A percentile compares a stretch with the other conserved stretches of the same genome.
These are phyloP conservation scores for Corylus avellana DNA, from an alignment of 306 rosid species.

Conservation along the genomic window DNA sequence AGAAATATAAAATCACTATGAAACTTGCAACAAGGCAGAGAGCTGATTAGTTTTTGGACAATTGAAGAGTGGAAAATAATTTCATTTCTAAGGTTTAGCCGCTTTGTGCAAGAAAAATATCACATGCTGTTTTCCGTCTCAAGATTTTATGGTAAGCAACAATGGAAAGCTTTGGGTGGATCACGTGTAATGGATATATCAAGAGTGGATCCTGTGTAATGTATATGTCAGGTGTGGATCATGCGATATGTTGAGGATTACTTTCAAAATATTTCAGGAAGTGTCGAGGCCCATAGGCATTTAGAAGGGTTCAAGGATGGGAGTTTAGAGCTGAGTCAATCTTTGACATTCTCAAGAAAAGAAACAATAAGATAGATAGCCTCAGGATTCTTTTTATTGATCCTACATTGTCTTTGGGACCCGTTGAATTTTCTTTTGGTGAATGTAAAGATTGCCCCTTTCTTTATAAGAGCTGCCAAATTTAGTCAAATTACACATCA, in stretches of 20 bases:
- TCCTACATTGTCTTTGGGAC: background rate
- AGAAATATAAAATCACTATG: no score
- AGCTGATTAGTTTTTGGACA: background rate
- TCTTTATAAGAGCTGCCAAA: background rate
- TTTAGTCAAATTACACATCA: background rate
- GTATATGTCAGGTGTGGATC: background rate
- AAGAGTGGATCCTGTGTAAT: background rate
- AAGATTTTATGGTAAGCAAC: background rate
- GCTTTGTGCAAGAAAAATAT: background rate
- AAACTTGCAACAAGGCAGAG: no score
- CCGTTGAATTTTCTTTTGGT: background rate
- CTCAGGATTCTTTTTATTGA: background rate
- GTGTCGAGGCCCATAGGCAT: background rate
- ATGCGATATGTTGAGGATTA: background rate
- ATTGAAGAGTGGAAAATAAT: background rate
- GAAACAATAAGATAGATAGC: background rate
- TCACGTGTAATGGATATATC: background rate
- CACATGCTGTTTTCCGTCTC: background rate
- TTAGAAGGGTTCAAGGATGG: background rate
- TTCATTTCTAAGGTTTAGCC: background rate
- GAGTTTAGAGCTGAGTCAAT: background rate
- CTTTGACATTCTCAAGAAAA: background rate
- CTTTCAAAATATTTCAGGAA: background rate
- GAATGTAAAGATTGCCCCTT: background rate
- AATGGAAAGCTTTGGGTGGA: constrained; percentile 1